Evolutionary conservation across 2,329 filamentous ascomycete species (phyloP).

Genomic region (Talaromyces albobiverticillius): DNA sequence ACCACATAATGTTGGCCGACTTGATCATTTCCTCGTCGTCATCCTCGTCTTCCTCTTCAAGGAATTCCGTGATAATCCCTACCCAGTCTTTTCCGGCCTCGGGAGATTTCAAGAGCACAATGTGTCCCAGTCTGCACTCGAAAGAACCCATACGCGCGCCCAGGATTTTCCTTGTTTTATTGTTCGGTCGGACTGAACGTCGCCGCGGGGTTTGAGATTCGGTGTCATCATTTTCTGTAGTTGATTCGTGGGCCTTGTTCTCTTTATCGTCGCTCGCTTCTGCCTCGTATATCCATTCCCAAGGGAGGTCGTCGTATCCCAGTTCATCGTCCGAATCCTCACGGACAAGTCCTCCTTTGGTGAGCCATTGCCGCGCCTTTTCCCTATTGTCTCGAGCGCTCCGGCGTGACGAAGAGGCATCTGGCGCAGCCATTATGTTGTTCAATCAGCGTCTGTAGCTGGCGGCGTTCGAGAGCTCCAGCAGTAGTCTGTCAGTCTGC

Average conservation of each 20-base stretch:
- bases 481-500: too few species aligned
- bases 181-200: conserved; percentile 27
- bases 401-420: background rate
- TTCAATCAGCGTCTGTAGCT: background rate
- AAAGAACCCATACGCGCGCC: conserved; percentile 82
- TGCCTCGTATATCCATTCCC: conserved; percentile 72
- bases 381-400: conserved; percentile 27
- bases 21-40: conserved; percentile 55
- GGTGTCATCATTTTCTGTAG: conserved; percentile 18
- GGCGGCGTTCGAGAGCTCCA: background rate
- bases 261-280: conserved; percentile 22
- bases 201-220: conserved; percentile 25
- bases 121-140: conserved; percentile 76
- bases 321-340: conserved; percentile 90
- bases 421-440: conserved; percentile 6
- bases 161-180: conserved; percentile 56
- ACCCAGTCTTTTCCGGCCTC: conserved; percentile 88
- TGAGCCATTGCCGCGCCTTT: conserved; percentile 50
- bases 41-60: conserved; percentile 68
- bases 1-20: conserved; percentile 91
- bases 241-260: conserved; percentile 18
- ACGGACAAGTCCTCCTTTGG: conserved; percentile 61
- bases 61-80: conserved; percentile 80
- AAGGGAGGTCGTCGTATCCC: conserved; percentile 66
- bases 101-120: conserved; percentile 82